A percentile compares a stretch with the other conserved stretches of the same genome.
Evolutionary conservation across 1,139 yeast species (phyloP).

Genomic region (Nematodospora anomalae): DNA sequence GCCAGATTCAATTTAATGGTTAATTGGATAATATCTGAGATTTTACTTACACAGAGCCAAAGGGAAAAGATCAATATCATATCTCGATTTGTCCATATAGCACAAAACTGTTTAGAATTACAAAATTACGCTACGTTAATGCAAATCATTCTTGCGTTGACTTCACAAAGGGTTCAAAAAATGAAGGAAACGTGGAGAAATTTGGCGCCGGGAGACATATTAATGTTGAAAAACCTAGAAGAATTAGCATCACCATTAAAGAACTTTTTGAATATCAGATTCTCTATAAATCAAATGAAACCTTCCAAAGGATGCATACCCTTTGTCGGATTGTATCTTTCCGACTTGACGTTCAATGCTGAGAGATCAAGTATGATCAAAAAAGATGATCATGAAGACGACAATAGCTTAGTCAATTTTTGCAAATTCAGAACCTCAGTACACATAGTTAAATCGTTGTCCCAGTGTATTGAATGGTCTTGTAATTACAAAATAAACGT

Average conservation of each 20-base stretch:
- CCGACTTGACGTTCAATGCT: conserved; percentile 79
- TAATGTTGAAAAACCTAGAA: conserved; percentile 66
- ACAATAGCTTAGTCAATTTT: conserved; percentile 62
- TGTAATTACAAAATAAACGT: conserved; percentile 53
- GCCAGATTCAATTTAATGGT: conserved; percentile 86
- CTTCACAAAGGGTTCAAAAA: conserved; percentile 64
- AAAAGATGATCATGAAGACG: conserved; percentile 5
- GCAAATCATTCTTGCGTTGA: conserved; percentile 82
- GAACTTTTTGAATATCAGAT: conserved; percentile 65
- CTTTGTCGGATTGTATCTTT: conserved; percentile 79
- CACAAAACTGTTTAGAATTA: conserved; percentile 64
- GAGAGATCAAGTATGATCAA: conserved; percentile 57
- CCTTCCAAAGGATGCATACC: conserved; percentile 86
- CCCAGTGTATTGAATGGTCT: conserved; percentile 87
- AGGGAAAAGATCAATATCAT: conserved; percentile 65
- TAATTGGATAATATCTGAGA: conserved; percentile 90
- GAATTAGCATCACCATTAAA: conserved; percentile 62
- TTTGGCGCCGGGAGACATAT: conserved; percentile 55
- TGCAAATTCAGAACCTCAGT: conserved; percentile 78
- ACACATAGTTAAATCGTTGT: conserved; percentile 71
- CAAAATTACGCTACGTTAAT: conserved; percentile 86
- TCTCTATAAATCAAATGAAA: conserved; percentile 58
- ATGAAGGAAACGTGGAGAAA: conserved; percentile 75
- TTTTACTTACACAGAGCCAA: conserved; percentile 62
- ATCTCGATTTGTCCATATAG: conserved; percentile 81